phyloP scores from a whole-genome alignment of 73 alveolate species.

The Paramecium sonneborni region DNA sequence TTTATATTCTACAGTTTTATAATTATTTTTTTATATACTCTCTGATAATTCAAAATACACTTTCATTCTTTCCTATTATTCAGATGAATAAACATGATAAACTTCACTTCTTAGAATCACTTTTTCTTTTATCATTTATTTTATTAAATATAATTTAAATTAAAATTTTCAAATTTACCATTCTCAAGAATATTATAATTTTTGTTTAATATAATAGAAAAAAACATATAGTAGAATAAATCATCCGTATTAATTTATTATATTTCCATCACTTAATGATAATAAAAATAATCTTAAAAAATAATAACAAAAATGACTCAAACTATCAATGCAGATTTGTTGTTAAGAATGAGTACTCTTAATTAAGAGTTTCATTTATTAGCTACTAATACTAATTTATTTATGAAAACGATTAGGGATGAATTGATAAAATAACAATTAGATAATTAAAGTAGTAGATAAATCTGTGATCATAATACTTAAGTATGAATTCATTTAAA shows the following conservation, averaged over 20 bases:
- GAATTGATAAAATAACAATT: background rate
- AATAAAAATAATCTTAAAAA: background rate
- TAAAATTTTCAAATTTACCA: background rate
- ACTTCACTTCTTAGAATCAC: constrained; percentile 49
- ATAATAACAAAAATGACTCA: background rate
- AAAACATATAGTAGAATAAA: background rate
- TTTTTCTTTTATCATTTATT: constrained; percentile 39
- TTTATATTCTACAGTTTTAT: background rate
- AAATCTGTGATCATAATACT: background rate
- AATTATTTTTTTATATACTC: background rate
- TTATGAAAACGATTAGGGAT: background rate
- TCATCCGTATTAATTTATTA: background rate
- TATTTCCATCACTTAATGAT: background rate
- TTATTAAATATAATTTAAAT: background rate
- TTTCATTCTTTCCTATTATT: constrained; percentile 41
- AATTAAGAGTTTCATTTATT: background rate
- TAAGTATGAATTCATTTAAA: background rate
- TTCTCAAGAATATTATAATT: too few relatives aligned
- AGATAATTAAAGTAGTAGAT: background rate
- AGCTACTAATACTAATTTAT: background rate
- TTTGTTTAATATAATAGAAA: too few relatives aligned
- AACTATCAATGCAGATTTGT: background rate
- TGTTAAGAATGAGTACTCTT: background rate
- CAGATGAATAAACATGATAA: constrained; percentile 48
- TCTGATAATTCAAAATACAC: constrained; percentile 34